phyloP scores from a whole-genome alignment of 352 stramenopile species.

The Pythium phragmiticola region DNA sequence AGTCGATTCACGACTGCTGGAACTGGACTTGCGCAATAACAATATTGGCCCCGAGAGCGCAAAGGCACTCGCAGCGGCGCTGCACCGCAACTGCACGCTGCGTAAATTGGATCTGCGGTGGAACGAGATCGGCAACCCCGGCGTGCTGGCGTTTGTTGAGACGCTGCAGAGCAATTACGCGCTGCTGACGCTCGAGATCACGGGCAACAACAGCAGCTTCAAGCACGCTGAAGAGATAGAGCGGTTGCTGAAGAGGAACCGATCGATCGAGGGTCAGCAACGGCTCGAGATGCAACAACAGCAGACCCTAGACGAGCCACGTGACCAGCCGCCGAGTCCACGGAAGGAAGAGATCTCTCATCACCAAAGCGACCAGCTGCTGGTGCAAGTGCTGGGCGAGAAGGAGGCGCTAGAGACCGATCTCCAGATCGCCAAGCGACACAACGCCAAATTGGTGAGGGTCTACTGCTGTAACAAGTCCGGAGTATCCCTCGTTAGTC shows the following conservation, averaged over 20 bases:
- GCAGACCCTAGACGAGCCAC: conserved; percentile 7
- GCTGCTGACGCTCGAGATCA: conserved; percentile 59
- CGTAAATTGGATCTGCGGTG: conserved; percentile 75
- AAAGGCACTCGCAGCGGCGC: conserved; percentile 51
- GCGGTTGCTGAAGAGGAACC: conserved; percentile 53
- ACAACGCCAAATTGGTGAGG: conserved; percentile 47
- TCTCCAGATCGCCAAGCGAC: conserved; percentile 38
- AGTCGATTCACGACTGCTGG: conserved; percentile 57
- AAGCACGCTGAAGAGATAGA: conserved; percentile 72
- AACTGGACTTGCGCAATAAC: conserved; percentile 85
- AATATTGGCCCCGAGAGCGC: conserved; percentile 75
- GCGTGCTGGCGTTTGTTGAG: conserved; percentile 67
- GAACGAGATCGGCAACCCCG: conserved; percentile 79
- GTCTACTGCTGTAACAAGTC: not conserved
- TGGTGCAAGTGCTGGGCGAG: conserved; percentile 67
- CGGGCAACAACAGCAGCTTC: conserved; percentile 77
- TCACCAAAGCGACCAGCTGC: conserved; percentile 41
- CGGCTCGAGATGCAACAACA: not conserved
- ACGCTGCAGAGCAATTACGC: conserved; percentile 70
- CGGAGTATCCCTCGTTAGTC: not conserved
- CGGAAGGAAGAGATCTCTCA: conserved; percentile 15
- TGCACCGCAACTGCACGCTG: conserved; percentile 64
- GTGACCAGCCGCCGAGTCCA: conserved; percentile 20
- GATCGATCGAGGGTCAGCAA: conserved; percentile 37
- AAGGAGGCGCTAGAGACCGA: conserved; percentile 60